Percentiles rank a stretch among this genome's conserved stretches.
Evolutionary conservation across 2,329 filamentous ascomycete genomes (phyloP).

Genomic region (Aphanoascus verrucosus): DNA sequence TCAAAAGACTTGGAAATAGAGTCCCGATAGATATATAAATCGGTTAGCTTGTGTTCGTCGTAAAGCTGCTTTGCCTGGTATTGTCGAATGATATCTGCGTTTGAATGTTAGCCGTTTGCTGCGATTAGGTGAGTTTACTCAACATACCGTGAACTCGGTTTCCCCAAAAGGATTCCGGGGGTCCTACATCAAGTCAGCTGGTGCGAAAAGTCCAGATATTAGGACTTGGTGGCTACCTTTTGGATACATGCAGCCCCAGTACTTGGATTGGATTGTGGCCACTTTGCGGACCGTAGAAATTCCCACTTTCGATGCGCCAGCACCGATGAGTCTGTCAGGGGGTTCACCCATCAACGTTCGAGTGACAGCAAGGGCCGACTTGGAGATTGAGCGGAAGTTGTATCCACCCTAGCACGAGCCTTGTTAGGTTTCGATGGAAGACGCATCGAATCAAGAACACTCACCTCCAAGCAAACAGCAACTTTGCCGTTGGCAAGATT

Average conservation of each 20-base stretch:
- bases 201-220: neutral
- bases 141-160: slow-evolving; percentile 53
- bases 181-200: slow-evolving; percentile 12
- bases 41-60: slow-evolving; percentile 64
- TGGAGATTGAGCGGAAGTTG: slow-evolving; percentile 83
- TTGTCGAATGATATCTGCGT: slow-evolving; percentile 59
- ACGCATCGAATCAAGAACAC: neutral
- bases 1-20: slow-evolving; percentile 66
- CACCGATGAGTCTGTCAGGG: slow-evolving; percentile 49
- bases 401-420: slow-evolving; percentile 59
- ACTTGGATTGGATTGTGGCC: slow-evolving; percentile 49
- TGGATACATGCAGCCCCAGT: slow-evolving; percentile 82
- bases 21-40: slow-evolving; percentile 67
- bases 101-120: neutral
- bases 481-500: slow-evolving; percentile 80
- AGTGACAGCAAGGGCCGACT: slow-evolving; percentile 82
- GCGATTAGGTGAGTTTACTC: neutral
- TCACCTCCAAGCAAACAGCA: slow-evolving; percentile 72
- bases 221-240: slow-evolving; percentile 33
- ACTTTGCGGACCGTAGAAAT: slow-evolving; percentile 49
- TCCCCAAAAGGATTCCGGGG: slow-evolving; percentile 23
- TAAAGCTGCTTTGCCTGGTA: slow-evolving; percentile 64
- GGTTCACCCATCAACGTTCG: slow-evolving; percentile 92
- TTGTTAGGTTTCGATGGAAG: neutral
- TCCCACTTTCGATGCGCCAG: slow-evolving; percentile 41